These are phyloP conservation scores for Maudiozyma humilis DNA, from an alignment of 1,139 yeast species.

Conservation along the genomic window DNA sequence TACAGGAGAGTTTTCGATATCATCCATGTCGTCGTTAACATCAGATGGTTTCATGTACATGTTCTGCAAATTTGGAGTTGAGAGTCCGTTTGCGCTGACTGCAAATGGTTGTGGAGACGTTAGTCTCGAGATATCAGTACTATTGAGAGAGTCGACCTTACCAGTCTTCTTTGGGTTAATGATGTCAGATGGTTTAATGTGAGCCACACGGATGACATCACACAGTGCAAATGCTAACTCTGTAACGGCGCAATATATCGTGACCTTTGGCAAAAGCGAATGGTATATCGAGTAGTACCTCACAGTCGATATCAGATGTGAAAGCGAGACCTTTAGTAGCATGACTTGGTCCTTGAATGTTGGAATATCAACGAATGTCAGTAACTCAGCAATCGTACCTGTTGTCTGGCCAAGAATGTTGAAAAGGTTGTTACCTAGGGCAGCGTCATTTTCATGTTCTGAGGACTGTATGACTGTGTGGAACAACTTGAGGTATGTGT, in stretches of 20 bases:
- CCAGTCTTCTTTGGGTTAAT: not conserved
- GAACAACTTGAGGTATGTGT: constrained; percentile 1
- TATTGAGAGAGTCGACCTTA: not conserved
- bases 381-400: constrained; percentile 40
- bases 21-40: constrained; percentile 3
- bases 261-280: constrained; percentile 49
- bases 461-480: not conserved
- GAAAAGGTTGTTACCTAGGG: constrained; percentile 37
- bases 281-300: constrained; percentile 62
- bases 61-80: not conserved
- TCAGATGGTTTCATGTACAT: constrained; percentile 2
- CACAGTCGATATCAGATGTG: constrained; percentile 70
- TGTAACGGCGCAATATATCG: constrained; percentile 68
- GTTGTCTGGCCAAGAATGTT: constrained; percentile 49
- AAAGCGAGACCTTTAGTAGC: constrained; percentile 58
- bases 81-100: not conserved
- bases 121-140: not conserved
- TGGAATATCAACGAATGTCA: constrained; percentile 18
- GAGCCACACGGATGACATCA: constrained; percentile 53
- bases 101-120: constrained; percentile 1
- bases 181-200: constrained; percentile 32
- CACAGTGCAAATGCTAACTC: constrained; percentile 68
- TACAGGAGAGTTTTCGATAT: constrained; percentile 28
- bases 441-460: not conserved
- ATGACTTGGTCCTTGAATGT: constrained; percentile 20